These are phyloP conservation scores for Kentomonas sorsogonicus DNA, from an alignment of 208 protist genomes.

Conservation along the genomic window DNA sequence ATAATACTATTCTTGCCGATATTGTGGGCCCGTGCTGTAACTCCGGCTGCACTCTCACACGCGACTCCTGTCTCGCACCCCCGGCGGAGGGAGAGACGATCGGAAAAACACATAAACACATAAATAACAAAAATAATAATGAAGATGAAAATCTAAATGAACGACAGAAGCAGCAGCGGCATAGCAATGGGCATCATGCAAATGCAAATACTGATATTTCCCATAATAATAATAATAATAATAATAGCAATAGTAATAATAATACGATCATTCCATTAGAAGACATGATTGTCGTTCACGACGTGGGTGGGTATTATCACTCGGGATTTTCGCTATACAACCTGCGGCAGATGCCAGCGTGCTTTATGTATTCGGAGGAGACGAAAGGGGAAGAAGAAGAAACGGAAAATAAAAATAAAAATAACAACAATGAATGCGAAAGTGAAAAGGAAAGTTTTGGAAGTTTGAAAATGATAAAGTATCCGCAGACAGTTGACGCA, in stretches of 20 bases:
- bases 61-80: constrained; percentile 20
- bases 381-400: neutral
- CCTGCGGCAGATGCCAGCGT: constrained; percentile 44
- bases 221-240: no score
- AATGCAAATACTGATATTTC: no score
- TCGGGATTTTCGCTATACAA: constrained; percentile 60
- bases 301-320: constrained; percentile 71
- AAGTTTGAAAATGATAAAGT: constrained; percentile 27
- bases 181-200: no score
- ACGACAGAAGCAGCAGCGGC: no score
- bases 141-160: no score
- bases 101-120: no score
- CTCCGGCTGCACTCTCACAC: constrained; percentile 44
- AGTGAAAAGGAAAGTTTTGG: constrained; percentile 1
- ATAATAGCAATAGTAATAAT: no score
- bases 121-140: no score
- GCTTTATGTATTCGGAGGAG: constrained; percentile 32
- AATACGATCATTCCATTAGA: constrained; percentile 23
- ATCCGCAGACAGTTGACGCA: constrained; percentile 33
- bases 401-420: neutral
- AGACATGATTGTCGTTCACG: constrained; percentile 52
- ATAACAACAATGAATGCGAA: neutral
- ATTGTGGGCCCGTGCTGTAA: constrained; percentile 64
- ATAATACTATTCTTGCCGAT: constrained; percentile 23
- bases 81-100: no score